These are phyloP conservation scores for Aspergillus taichungensis DNA, from an alignment of 495 filamentous ascomycete genomes.

Conservation along the genomic window DNA sequence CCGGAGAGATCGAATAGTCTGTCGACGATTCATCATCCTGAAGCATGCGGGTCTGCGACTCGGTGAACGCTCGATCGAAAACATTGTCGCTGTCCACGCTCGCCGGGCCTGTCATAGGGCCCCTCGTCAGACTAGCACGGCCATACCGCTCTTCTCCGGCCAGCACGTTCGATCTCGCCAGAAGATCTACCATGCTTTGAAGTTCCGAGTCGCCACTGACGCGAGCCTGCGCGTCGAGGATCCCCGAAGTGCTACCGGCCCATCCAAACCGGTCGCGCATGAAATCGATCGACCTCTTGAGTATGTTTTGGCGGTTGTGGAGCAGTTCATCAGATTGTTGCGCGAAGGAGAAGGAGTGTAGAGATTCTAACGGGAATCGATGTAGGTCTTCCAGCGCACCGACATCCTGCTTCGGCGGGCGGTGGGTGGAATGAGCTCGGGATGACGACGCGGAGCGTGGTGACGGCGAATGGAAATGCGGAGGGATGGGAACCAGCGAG, in stretches of 20 bases:
- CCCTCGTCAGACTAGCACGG: constrained; percentile 34
- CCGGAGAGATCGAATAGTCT: constrained; percentile 20
- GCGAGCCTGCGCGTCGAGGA: constrained; percentile 75
- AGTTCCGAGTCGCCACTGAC: constrained; percentile 75
- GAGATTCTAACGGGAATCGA: constrained; percentile 87
- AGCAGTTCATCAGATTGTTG: constrained; percentile 89
- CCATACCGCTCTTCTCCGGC: constrained; percentile 40
- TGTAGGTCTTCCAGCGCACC: constrained; percentile 80
- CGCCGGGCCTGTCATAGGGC: constrained; percentile 71
- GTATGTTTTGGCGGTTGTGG: constrained; percentile 81
- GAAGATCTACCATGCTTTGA: constrained; percentile 82
- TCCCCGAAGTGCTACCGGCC: constrained; percentile 52
- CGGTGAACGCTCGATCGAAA: constrained; percentile 66
- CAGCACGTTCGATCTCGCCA: constrained; percentile 69
- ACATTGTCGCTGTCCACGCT: constrained; percentile 59
- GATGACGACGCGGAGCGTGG: constrained; percentile 42
- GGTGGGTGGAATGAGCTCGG: constrained; percentile 44
- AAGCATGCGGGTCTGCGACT: constrained; percentile 22
- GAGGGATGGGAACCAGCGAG: constrained; percentile 41
- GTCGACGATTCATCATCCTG: constrained; percentile 9
- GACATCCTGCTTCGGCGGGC: constrained; percentile 54
- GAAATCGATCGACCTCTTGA: constrained; percentile 93
- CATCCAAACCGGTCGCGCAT: constrained; percentile 92
- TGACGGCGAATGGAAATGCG: constrained; percentile 57
- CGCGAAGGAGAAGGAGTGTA: constrained; percentile 98